Base-by-base conservation (phyloP, 1,284 basidiomycete genomes). In the Naganishia cerealis region DNA sequence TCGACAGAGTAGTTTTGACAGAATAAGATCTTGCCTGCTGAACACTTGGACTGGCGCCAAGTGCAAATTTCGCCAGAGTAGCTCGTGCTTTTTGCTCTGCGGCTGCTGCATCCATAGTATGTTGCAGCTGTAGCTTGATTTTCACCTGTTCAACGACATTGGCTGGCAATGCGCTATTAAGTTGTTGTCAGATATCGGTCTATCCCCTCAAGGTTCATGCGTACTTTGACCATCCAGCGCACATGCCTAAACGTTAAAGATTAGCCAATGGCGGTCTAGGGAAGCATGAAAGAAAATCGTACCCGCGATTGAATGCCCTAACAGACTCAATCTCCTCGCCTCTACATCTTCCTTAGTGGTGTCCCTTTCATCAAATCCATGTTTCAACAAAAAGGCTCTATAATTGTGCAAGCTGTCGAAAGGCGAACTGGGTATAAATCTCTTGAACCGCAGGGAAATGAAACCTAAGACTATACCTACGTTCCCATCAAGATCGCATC, bases 121-220 rank as follows among this genome's bases (percentile, higher is more conserved):
- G 67, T 48, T 73, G 80, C 9, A 80, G 66, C 70, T 81, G 80
- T 5, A 81, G 76, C 72, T 78, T 79, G 66, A 78, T 77, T 68
- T 81, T 81, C 71, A 81, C 80, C 26, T 76, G 73, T 66, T 81
- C 80, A 3, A 78, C 79, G 0, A 79, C 78, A 70, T 81, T 80
- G n/a, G 80, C 80, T n/a, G 80, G 71, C 10, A 72, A 50, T 0
- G 79, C 77, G 48, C 79, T 80, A 69, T 50, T 24, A 29, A n/a
- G 15, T 10, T 9, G n/a, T 43, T 3, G 42, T 33, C 42, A 63
- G 65, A 3, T 24, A 16, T 15, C 29, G 16, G 53, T 2, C 18
- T 1, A 39, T 24, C n/a, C 0, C 15, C 26, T 1, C 18, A 15
- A 46, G 18, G 24, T 18, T 3, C 6, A 24, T 50, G 72, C 77